Evolutionary conservation across 306 rosid species (phyloP).

Genomic region (Urtica urens): DNA sequence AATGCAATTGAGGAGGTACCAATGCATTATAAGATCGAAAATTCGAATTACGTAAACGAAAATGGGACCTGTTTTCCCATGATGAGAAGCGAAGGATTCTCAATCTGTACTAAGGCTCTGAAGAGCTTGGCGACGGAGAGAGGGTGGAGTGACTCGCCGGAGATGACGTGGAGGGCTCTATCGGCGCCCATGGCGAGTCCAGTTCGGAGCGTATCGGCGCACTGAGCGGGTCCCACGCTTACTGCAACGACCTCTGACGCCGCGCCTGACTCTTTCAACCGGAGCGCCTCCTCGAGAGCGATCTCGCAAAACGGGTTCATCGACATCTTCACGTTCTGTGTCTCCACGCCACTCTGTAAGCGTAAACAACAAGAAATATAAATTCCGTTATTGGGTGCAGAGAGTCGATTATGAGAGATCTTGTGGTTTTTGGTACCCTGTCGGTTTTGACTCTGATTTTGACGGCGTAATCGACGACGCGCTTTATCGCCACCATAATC

Average conservation of each 20-base stretch:
- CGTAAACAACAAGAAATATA: background rate
- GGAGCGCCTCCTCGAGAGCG: slow-evolving; percentile 82
- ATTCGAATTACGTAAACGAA: background rate
- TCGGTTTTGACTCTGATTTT: slow-evolving; percentile 87
- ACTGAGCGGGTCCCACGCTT: slow-evolving; percentile 66
- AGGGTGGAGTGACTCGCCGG: slow-evolving; percentile 36
- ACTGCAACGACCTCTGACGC: slow-evolving; percentile 91
- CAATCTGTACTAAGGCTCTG: slow-evolving; percentile 60
- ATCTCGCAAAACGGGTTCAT: slow-evolving; percentile 98
- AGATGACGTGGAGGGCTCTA: slow-evolving; percentile 73
- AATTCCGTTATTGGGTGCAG: background rate
- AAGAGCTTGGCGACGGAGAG: slow-evolving; percentile 71
- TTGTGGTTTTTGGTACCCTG: slow-evolving; percentile 29
- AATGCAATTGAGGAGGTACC: no score
- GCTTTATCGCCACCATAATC: slow-evolving; percentile 81
- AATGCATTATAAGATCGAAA: no score
- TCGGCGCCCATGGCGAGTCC: slow-evolving; percentile 95
- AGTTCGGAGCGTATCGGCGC: slow-evolving; percentile 68
- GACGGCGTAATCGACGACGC: slow-evolving; percentile 86
- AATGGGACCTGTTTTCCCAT: slow-evolving; percentile 76
- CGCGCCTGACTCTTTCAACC: slow-evolving; percentile 60
- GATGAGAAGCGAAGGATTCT: slow-evolving; percentile 71
- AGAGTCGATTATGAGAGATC: background rate
- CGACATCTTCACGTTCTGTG: slow-evolving; percentile 96
- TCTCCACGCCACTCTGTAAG: slow-evolving; percentile 69